Evolutionary conservation across 2,329 filamentous ascomycete genomes (phyloP).

Genomic region (Fusarium gaditjirri): DNA sequence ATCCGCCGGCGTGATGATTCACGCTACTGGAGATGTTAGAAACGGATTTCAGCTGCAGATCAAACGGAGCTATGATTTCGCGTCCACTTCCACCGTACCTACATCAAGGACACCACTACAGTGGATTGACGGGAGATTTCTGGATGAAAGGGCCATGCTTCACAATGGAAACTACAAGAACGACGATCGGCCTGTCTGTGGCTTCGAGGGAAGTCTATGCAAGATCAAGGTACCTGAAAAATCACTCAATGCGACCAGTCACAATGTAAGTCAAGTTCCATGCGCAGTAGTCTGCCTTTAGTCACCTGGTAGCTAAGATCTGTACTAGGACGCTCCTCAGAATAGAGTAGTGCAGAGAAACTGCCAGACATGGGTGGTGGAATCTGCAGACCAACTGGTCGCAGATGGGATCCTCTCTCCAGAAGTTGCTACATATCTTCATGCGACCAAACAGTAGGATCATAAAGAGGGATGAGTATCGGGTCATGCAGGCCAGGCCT

Average conservation of each 20-base stretch:
- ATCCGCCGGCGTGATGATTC: background rate
- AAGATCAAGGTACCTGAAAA: too few relatives aligned
- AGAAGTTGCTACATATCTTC: background rate
- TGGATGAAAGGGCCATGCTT: too few relatives aligned
- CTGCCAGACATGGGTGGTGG: slow-evolving; percentile 14
- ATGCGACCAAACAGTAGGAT: background rate
- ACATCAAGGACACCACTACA: background rate
- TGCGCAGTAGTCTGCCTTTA: too few relatives aligned
- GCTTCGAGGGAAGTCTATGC: too few relatives aligned
- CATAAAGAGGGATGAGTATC: too few relatives aligned
- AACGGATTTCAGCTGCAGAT: background rate
- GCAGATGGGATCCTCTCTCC: background rate
- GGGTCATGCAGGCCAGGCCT: too few relatives aligned
- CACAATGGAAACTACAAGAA: too few relatives aligned
- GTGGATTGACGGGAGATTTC: background rate
- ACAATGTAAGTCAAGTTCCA: too few relatives aligned
- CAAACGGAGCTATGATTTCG: background rate
- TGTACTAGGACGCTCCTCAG: background rate
- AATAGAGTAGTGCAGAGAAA: background rate
- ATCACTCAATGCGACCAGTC: too few relatives aligned
- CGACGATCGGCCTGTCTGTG: too few relatives aligned
- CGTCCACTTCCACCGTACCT: background rate
- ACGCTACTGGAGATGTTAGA: background rate
- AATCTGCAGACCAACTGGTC: slow-evolving; percentile 3
- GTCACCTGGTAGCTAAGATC: too few relatives aligned